Base-by-base conservation (phyloP, 257 asterid genomes). In the Dorcoceras hygrometricum region DNA sequence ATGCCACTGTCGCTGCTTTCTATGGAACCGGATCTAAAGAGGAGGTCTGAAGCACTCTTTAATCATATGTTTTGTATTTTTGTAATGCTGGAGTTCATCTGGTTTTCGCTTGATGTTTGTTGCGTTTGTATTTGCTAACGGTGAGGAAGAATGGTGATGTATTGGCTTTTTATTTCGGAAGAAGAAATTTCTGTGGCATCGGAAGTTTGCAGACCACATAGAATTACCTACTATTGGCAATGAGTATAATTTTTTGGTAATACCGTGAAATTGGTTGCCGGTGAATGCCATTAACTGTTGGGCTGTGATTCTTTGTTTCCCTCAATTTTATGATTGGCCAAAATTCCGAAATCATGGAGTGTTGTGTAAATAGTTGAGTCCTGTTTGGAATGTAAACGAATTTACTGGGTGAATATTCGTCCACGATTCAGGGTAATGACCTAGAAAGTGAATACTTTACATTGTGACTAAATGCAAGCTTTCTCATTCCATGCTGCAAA, bases 21-120 rank as follows among this genome's bases (percentile, higher is more conserved):
- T 92, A 92, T 72, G 98, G 96, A 51, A 89, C 98, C 55, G 98
- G 98, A 83, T 92, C 98, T 74, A 89, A 89, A 68, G 96, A 89
- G n/a, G 96, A 92, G 97, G 98, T 92, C 59, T 61, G 75, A 57
- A 67, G 69, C 63, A 2, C 20, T 71, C 43, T 11, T 6, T 3
- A 4, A n/a, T 18, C 10, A 6, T 12, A 50, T 48, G 24, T 36
- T 23, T 70, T 20, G 34, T 31, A 1, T 61, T 70, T 51, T 3
- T 36, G 14, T 5, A 31, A 31, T 31, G 1, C 8, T 7, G 11
- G 43, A 34, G 43, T 34, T 34, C 9, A 11, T 5, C 23, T 16
- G 20, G 50, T 57, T 75, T 11, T 63, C 14, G 51, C 59, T 20
- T 25, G 4, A 8, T 9, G 43, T 11, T 18, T 56, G 3, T 65